Base-by-base conservation (phyloP, 2,329 filamentous ascomycete genomes). In the Cladosporium phlei region DNA sequence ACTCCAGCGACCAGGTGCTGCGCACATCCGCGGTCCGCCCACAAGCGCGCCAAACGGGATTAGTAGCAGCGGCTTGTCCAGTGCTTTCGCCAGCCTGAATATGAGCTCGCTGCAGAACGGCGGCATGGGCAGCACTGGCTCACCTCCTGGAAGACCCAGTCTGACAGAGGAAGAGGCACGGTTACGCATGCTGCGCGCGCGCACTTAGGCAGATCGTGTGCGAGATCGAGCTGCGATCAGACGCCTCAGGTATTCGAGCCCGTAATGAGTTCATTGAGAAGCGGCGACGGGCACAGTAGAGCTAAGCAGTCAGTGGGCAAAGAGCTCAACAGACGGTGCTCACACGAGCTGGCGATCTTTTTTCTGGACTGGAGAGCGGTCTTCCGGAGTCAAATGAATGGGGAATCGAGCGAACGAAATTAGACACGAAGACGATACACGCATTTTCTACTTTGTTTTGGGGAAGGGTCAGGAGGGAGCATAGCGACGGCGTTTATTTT, bases 1-100 rank as follows among this genome's bases (percentile, higher is more conserved):
- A 32, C 25, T 59, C 24, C 56, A 59, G 33, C 47, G 60, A 38
- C 60, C 60, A 4, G 57, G 56, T 10, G 55, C 54, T 25, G 59
- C 54, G 9, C 59, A 63, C 27, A 48, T 62, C 9, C 48, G 62
- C 5, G 51, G 42, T 14, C 55, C 56, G 5, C 44, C 52, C 17
- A 47, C 45, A 4, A 58, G 56, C 42, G 54, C 55, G 10, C 58
- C 59, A 7, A 49, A 39, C 11, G 55, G 53, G 45, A 51, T 16
- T 9, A 14, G 25, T 11, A 28, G 9, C 11, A 27, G 42, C 17
- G 24, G 34, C 28, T 35, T 34, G 24, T 7, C 5, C 17, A 42
- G 33, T 4, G 28, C 43, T 24, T 39, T 47, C 17, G 28, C 45
- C 5, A 27, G 21, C 5, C 35, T 47, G 37, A 39, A 40, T 9